phyloP scores from a whole-genome alignment of 2,329 filamentous ascomycete species.

The Epicoccum sorghinum region DNA sequence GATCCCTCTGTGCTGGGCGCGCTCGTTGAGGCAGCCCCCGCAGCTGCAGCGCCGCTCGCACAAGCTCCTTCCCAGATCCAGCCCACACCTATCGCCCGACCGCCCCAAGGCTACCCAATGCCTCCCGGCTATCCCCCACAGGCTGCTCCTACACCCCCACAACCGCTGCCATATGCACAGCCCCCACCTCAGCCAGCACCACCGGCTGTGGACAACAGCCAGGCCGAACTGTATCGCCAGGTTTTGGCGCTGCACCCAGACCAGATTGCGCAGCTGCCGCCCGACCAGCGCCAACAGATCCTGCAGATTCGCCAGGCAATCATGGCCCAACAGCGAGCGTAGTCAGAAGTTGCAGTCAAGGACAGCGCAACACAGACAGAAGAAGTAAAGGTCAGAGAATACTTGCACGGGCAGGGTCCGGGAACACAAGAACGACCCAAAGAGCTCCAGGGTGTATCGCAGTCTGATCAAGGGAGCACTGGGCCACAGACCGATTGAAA shows the following conservation, averaged over 20 bases:
- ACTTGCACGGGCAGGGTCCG: too few species aligned
- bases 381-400: not conserved
- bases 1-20: constrained; percentile 81
- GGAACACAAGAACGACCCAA: too few species aligned
- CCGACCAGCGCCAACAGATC: constrained; percentile 78
- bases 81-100: constrained; percentile 40
- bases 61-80: constrained; percentile 49
- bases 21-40: constrained; percentile 68
- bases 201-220: constrained; percentile 58
- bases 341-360: not conserved
- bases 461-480: too few species aligned
- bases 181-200: constrained; percentile 17
- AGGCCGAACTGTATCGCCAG: constrained; percentile 71
- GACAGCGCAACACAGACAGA: not conserved
- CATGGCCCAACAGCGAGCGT: constrained; percentile 37
- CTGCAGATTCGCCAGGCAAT: constrained; percentile 74
- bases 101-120: constrained; percentile 33
- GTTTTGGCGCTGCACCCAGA: constrained; percentile 81
- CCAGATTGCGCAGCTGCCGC: constrained; percentile 78
- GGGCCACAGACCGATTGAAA: too few species aligned
- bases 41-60: constrained; percentile 38
- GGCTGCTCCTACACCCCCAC: constrained; percentile 56
- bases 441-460: too few species aligned
- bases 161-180: constrained; percentile 52
- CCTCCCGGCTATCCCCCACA: constrained; percentile 51